Conservation (phyloP, 257 asterid genomes). For the Solanum rostratum region DNA sequence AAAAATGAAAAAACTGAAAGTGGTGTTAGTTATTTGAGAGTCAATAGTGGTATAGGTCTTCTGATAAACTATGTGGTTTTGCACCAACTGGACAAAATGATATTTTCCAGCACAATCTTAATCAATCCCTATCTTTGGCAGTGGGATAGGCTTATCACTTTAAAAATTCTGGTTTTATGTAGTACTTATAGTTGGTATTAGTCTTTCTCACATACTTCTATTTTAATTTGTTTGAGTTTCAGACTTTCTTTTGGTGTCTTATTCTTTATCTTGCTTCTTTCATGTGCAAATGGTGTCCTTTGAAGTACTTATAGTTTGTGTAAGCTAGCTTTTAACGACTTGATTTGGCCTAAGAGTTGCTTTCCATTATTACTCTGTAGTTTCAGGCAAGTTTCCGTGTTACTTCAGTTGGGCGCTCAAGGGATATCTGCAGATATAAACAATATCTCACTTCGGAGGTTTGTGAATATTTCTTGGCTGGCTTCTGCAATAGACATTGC, state of each 20-base stretch:
- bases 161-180: not conserved
- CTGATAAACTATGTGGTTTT: not conserved
- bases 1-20: not conserved
- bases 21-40: not conserved
- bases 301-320: not conserved
- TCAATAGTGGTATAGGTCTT: not conserved
- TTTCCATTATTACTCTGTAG: conserved; percentile 22
- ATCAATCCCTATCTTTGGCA: not conserved
- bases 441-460: conserved; percentile 41
- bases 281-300: not conserved
- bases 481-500: not conserved
- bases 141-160: not conserved
- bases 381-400: conserved; percentile 16
- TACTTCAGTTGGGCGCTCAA: conserved; percentile 21
- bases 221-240: not conserved
- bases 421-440: conserved; percentile 26
- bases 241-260: not conserved
- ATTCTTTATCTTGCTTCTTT: not conserved
- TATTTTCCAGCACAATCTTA: not conserved
- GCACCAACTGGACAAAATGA: not conserved
- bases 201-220: not conserved
- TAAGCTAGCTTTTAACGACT: not conserved
- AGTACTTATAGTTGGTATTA: not conserved
- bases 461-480: not conserved
- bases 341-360: not conserved